Percentiles rank a stretch among this genome's conserved stretches.
Evolutionary conservation across 2,329 filamentous ascomycete genomes (phyloP).

Genomic region (Paramyrothecium roridum): DNA sequence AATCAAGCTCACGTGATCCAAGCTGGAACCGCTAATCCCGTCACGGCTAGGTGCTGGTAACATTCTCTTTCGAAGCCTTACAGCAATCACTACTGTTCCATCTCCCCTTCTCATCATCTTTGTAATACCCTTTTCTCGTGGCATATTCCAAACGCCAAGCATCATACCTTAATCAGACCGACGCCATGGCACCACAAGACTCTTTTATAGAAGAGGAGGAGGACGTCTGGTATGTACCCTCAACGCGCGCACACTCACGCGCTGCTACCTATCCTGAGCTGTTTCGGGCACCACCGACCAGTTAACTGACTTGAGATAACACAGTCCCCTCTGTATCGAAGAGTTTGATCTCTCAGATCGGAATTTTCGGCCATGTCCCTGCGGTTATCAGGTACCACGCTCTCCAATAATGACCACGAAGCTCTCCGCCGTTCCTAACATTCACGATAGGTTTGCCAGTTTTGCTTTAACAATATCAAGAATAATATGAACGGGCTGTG

Average conservation of each 20-base stretch:
- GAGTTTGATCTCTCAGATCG: slow-evolving; percentile 97
- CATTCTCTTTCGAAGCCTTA: slow-evolving; percentile 13
- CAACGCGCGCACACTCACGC: slow-evolving; percentile 5
- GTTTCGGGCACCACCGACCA: slow-evolving; percentile 12
- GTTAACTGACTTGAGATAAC: slow-evolving; percentile 15
- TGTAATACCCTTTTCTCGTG: slow-evolving; percentile 10
- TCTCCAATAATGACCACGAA: not conserved
- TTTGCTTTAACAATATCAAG: slow-evolving; percentile 99
- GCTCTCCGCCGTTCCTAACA: too few species aligned
- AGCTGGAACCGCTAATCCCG: slow-evolving; percentile 1
- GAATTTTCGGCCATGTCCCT: slow-evolving; percentile 95
- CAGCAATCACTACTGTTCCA: slow-evolving; percentile 10
- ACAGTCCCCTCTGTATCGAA: slow-evolving; percentile 94
- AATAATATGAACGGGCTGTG: slow-evolving; percentile 97
- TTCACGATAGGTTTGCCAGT: slow-evolving; percentile 81
- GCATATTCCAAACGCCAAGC: slow-evolving; percentile 12
- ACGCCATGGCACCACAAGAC: slow-evolving; percentile 64
- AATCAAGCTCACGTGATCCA: slow-evolving; percentile 10
- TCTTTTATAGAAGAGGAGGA: slow-evolving; percentile 71
- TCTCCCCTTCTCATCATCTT: slow-evolving; percentile 14
- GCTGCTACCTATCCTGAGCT: slow-evolving; percentile 9
- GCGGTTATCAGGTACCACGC: slow-evolving; percentile 82
- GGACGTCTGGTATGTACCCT: slow-evolving; percentile 57
- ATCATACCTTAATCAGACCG: slow-evolving; percentile 13
- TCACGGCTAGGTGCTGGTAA: slow-evolving; percentile 2